A percentile compares a stretch with the other conserved stretches of the same genome.
Evolutionary conservation across 2,329 filamentous ascomycete species (phyloP).

Genomic region (Tothia fuscella): DNA sequence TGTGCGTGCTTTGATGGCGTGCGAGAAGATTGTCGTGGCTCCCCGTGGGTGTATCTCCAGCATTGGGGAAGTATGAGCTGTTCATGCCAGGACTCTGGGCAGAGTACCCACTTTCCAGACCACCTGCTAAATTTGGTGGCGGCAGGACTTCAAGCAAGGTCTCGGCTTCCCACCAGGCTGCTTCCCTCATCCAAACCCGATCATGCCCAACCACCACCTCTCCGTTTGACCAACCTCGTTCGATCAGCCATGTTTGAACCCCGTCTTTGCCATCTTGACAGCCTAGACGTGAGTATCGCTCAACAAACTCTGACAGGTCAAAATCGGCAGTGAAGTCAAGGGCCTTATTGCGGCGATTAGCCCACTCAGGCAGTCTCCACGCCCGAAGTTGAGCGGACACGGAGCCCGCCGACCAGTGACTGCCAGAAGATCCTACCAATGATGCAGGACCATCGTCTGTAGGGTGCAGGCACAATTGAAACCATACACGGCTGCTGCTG

Average conservation of each 20-base stretch:
- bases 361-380: constrained; percentile 94
- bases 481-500: constrained; percentile 83
- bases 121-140: constrained; percentile 22
- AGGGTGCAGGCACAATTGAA: constrained; percentile 82
- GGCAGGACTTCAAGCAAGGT: constrained; percentile 55
- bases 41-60: constrained; percentile 49
- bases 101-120: constrained; percentile 62
- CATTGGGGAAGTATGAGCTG: constrained; percentile 50
- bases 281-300: constrained; percentile 69
- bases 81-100: constrained; percentile 40
- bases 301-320: constrained; percentile 81
- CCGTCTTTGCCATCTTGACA: constrained; percentile 86
- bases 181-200: constrained; percentile 90
- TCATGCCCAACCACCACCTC: constrained; percentile 86
- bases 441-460: constrained; percentile 73
- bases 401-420: constrained; percentile 86
- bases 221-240: constrained; percentile 96
- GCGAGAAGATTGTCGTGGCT: constrained; percentile 63
- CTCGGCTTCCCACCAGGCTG: constrained; percentile 95
- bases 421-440: constrained; percentile 59
- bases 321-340: constrained; percentile 97
- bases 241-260: constrained; percentile 85
- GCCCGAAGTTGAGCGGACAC: constrained; percentile 86
- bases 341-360: constrained; percentile 79
- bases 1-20: constrained; percentile 29